phyloP scores from a whole-genome alignment of 2,329 filamentous ascomycete genomes.

The Penicillium expansum region DNA sequence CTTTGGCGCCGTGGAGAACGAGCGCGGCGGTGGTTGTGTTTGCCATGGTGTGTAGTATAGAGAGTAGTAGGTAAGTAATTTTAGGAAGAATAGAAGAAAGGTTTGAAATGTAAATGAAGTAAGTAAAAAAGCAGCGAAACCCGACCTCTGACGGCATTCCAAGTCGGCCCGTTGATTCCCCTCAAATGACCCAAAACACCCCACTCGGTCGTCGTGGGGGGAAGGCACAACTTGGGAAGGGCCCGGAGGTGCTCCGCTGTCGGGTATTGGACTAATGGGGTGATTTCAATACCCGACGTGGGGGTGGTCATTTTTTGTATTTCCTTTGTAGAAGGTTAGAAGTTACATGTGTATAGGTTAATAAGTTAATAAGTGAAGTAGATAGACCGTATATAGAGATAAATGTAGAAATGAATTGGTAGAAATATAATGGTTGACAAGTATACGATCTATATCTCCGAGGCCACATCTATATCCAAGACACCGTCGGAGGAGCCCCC shows the following conservation, averaged over 20 bases:
- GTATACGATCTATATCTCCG: neutral
- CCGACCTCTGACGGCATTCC: conserved; percentile 8
- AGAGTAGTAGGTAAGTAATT: neutral
- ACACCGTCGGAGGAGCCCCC: neutral
- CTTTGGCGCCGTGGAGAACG: conserved; percentile 62
- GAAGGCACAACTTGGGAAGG: neutral
- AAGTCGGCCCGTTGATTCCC: conserved; percentile 6
- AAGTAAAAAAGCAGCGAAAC: neutral
- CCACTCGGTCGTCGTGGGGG: conserved; percentile 16
- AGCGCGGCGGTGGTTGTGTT: conserved; percentile 37
- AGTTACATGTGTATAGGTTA: neutral
- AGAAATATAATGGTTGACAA: neutral
- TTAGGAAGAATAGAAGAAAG: neutral
- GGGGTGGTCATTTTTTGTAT: neutral
- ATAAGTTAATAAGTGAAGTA: neutral
- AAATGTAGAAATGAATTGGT: neutral
- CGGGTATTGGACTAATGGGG: conserved; percentile 12
- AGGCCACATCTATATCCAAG: neutral
- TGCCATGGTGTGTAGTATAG: conserved; percentile 22
- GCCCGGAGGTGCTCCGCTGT: conserved; percentile 25
- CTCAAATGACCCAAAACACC: neutral
- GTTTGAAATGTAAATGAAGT: neutral
- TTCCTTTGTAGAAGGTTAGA: neutral
- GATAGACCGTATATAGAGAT: neutral
- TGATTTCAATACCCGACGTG: conserved; percentile 20